Conservation (phyloP, 768 basidiomycete genomes). For the Lentinula detonsa region DNA sequence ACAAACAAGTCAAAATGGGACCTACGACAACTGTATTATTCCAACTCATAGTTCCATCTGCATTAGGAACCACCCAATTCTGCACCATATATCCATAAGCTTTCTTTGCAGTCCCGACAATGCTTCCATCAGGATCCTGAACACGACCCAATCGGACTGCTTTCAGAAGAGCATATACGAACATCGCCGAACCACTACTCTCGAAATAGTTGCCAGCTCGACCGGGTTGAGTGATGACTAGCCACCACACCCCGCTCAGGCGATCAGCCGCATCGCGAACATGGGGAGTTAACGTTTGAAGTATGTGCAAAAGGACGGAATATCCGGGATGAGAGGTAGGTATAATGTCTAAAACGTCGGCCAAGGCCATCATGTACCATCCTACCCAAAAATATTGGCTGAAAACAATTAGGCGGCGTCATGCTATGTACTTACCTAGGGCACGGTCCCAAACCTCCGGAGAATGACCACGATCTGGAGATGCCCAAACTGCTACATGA, state of each 20-base stretch:
- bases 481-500: constrained; percentile 36
- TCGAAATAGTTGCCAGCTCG: constrained; percentile 42
- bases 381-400: constrained; percentile 7
- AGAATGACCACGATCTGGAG: constrained; percentile 37
- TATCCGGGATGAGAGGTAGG: constrained; percentile 24
- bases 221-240: constrained; percentile 43
- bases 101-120: constrained; percentile 29
- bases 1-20: neutral
- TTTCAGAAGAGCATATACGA: constrained; percentile 39
- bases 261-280: constrained; percentile 33
- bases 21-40: constrained; percentile 37
- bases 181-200: constrained; percentile 41
- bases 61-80: constrained; percentile 34
- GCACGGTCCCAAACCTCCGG: constrained; percentile 46
- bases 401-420: neutral
- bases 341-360: constrained; percentile 35
- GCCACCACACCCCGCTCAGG: constrained; percentile 39
- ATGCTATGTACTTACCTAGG: constrained; percentile 21
- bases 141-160: constrained; percentile 37
- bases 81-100: constrained; percentile 34
- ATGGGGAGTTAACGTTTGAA: constrained; percentile 27
- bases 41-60: constrained; percentile 41
- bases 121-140: constrained; percentile 29
- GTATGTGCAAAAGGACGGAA: constrained; percentile 22
- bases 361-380: constrained; percentile 44